Evolutionary conservation across 257 asterid genomes (phyloP).

Genomic region (Verbena officinalis): DNA sequence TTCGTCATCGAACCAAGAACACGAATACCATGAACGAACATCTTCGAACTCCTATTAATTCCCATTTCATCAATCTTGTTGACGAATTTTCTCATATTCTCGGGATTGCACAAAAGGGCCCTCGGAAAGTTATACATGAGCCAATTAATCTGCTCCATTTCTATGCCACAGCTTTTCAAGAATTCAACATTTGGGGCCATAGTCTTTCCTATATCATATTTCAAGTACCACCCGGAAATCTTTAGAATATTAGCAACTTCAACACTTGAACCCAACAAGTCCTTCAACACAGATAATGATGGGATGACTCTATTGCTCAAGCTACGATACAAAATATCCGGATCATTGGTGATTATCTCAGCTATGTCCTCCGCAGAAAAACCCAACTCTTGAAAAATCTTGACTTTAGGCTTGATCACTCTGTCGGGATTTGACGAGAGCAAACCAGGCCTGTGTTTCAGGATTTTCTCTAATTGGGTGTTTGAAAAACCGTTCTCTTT

Average conservation of each 20-base stretch:
- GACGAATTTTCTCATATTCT: constrained; percentile 30
- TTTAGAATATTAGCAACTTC: constrained; percentile 30
- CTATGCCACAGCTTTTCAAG: constrained; percentile 36
- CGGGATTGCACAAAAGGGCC: constrained; percentile 26
- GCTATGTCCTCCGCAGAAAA: constrained; percentile 23
- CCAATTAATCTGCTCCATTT: constrained; percentile 6
- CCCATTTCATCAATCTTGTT: constrained; percentile 25
- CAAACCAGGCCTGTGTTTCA: constrained; percentile 22
- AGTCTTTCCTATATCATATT: constrained; percentile 28
- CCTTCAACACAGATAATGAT: constrained; percentile 24
- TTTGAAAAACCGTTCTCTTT: constrained; percentile 33
- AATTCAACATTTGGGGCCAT: constrained; percentile 33
- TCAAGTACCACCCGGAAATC: constrained; percentile 22
- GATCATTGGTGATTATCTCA: constrained; percentile 29
- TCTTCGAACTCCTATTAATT: constrained; percentile 14
- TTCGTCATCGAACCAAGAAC: constrained; percentile 10
- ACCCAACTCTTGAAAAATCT: constrained; percentile 31
- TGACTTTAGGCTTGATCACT: constrained; percentile 38
- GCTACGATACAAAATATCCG: constrained; percentile 30
- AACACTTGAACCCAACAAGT: constrained; percentile 26
- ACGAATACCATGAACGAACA: constrained; percentile 20
- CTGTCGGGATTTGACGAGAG: constrained; percentile 21
- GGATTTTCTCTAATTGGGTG: constrained; percentile 32
- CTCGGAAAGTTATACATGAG: constrained; percentile 27
- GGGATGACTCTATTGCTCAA: constrained; percentile 22